Percentiles rank a stretch among this genome's conserved stretches.
Evolutionary conservation across 2,329 filamentous ascomycete genomes (phyloP).

Genomic region (Phyllachora maydis): DNA sequence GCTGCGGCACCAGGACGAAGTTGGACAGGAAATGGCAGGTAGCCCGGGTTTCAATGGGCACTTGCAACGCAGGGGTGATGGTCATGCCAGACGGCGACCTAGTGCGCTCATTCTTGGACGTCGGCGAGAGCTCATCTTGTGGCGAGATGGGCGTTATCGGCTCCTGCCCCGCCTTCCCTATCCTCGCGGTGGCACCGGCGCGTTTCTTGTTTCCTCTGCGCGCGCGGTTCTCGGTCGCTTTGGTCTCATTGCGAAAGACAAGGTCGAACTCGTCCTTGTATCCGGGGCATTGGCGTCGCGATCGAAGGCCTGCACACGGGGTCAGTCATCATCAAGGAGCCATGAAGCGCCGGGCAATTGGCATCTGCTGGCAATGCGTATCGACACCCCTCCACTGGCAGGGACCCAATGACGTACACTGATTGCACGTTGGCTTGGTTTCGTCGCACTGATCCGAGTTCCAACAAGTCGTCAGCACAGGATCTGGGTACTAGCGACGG

Average conservation of each 20-base stretch:
- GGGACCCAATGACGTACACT: too few relatives aligned
- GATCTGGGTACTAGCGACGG: background rate
- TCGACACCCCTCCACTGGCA: too few relatives aligned
- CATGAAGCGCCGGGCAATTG: too few relatives aligned
- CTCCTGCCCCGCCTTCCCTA: conserved; percentile 7
- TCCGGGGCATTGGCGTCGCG: conserved; percentile 40
- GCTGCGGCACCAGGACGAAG: conserved; percentile 31
- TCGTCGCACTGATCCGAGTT: conserved; percentile 35
- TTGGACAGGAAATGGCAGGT: conserved; percentile 39
- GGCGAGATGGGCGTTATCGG: conserved; percentile 1
- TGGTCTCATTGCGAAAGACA: conserved; percentile 53
- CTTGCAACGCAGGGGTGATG: conserved; percentile 15
- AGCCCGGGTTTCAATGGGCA: conserved; percentile 32
- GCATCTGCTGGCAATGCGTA: too few relatives aligned
- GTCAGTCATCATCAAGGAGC: too few relatives aligned
- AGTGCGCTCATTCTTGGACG: conserved; percentile 5
- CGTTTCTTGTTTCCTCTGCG: conserved; percentile 32
- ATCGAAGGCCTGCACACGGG: too few relatives aligned
- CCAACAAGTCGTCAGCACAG: background rate
- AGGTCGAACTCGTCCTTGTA: conserved; percentile 55
- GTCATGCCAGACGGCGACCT: conserved; percentile 7
- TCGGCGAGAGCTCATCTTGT: conserved; percentile 3
- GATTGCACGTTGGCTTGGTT: conserved; percentile 42
- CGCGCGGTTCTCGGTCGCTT: conserved; percentile 42
- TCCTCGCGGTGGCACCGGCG: conserved; percentile 15